These are phyloP conservation scores for Metschnikowia cubensis DNA, from an alignment of 805 yeast genomes.

Conservation along the genomic window DNA sequence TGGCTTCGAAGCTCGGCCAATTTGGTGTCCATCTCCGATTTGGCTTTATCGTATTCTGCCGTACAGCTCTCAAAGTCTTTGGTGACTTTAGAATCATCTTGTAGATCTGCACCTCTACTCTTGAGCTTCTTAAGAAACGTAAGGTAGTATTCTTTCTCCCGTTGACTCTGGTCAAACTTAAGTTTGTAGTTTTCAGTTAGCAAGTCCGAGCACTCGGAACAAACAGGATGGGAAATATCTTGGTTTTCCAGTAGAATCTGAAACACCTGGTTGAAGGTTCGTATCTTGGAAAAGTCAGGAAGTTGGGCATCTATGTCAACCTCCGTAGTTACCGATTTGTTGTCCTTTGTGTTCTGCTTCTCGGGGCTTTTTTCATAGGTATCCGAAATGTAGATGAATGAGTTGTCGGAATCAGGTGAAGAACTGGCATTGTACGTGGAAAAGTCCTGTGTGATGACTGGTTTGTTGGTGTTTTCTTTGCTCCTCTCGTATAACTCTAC, in stretches of 20 bases:
- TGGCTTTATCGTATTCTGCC: slow-evolving; percentile 6
- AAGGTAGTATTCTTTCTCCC: slow-evolving; percentile 75
- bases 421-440: background rate
- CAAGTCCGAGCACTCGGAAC: slow-evolving; percentile 75
- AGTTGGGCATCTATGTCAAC: slow-evolving; percentile 9
- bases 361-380: slow-evolving; percentile 19
- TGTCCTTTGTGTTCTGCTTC: slow-evolving; percentile 7
- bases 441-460: background rate
- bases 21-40: slow-evolving; percentile 38
- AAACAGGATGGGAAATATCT: slow-evolving; percentile 79
- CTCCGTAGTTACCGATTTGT: background rate
- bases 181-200: slow-evolving; percentile 61
- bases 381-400: slow-evolving; percentile 19
- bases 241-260: slow-evolving; percentile 64
- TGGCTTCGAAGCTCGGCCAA: slow-evolving; percentile 32
- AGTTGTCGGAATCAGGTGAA: slow-evolving; percentile 4
- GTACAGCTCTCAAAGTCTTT: slow-evolving; percentile 2
- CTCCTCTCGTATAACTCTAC: slow-evolving; percentile 19
- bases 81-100: slow-evolving; percentile 7
- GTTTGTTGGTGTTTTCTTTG: slow-evolving; percentile 22
- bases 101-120: slow-evolving; percentile 26
- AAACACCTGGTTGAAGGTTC: slow-evolving; percentile 60
- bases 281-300: slow-evolving; percentile 33
- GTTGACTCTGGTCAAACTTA: slow-evolving; percentile 67
- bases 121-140: slow-evolving; percentile 68